These are phyloP conservation scores for Scleroderma bovista DNA, from an alignment of 768 basidiomycete genomes.

Conservation along the genomic window DNA sequence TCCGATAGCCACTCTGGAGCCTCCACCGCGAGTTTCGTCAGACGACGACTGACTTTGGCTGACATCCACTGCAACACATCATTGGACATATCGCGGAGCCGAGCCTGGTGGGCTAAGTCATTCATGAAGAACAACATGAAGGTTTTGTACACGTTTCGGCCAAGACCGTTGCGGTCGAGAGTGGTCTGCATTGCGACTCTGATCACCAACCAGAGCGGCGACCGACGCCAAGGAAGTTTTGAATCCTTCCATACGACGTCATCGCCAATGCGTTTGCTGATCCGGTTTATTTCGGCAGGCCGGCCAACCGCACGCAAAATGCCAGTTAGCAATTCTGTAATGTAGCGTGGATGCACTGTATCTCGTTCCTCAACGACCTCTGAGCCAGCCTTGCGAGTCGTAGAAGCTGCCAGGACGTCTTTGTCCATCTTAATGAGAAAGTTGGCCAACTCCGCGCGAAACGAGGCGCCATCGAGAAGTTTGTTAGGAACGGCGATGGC, in stretches of 20 bases:
- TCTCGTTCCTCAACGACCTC: slow-evolving; percentile 16
- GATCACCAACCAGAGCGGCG: slow-evolving; percentile 33
- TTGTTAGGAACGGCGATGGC: slow-evolving; percentile 31
- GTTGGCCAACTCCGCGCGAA: slow-evolving; percentile 30
- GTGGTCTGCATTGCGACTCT: slow-evolving; percentile 31
- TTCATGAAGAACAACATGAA: slow-evolving; percentile 43
- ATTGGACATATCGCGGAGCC: slow-evolving; percentile 9
- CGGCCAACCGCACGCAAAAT: slow-evolving; percentile 34
- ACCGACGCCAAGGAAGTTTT: slow-evolving; percentile 30
- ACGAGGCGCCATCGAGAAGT: slow-evolving; percentile 22
- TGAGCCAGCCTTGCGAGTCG: slow-evolving; percentile 33
- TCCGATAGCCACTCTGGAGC: slow-evolving; percentile 32
- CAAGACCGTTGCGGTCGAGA: slow-evolving; percentile 9
- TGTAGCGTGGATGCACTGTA: slow-evolving; percentile 35
- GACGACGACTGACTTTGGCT: slow-evolving; percentile 20
- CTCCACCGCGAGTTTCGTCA: slow-evolving; percentile 19
- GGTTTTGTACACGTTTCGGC: slow-evolving; percentile 34
- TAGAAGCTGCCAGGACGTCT: slow-evolving; percentile 28
- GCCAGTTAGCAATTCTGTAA: slow-evolving; percentile 41
- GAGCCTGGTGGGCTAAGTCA: slow-evolving; percentile 17
- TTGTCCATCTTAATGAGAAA: slow-evolving; percentile 33
- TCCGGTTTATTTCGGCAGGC: slow-evolving; percentile 14
- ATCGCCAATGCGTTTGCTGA: slow-evolving; percentile 29
- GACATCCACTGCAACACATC: slow-evolving; percentile 27
- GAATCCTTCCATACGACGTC: slow-evolving; percentile 22